Conservation (phyloP, 768 basidiomycete species). For the Suillus luteus region DNA sequence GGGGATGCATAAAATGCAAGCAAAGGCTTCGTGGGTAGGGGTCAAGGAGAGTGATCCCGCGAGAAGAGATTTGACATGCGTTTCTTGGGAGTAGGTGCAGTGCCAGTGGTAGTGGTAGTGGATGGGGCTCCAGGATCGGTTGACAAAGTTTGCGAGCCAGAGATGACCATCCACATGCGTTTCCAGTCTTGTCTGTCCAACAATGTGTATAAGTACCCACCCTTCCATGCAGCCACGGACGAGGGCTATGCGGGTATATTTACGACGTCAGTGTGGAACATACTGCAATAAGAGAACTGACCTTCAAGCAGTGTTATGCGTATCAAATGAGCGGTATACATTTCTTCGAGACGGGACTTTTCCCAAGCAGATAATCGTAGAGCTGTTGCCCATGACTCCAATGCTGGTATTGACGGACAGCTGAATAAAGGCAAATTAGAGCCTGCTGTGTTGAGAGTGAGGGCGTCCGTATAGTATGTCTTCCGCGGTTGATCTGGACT, state of each 20-base stretch:
- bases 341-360: slow-evolving; percentile 92
- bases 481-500: slow-evolving; percentile 50
- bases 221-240: slow-evolving; percentile 81
- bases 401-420: slow-evolving; percentile 66
- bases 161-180: slow-evolving; percentile 80
- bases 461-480: slow-evolving; percentile 73
- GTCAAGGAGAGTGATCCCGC: slow-evolving; percentile 43
- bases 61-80: slow-evolving; percentile 69
- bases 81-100: slow-evolving; percentile 33
- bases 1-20: slow-evolving; percentile 63
- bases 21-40: slow-evolving; percentile 37
- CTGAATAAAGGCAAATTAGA: slow-evolving; percentile 88
- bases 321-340: slow-evolving; percentile 94
- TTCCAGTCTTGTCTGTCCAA: slow-evolving; percentile 99
- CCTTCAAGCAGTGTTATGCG: slow-evolving; percentile 67
- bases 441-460: slow-evolving; percentile 93
- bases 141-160: slow-evolving; percentile 39
- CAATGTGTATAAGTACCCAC: slow-evolving; percentile 85
- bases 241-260: slow-evolving; percentile 61
- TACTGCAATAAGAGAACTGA: slow-evolving; percentile 22
- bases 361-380: slow-evolving; percentile 93
- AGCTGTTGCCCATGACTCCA: slow-evolving; percentile 90
- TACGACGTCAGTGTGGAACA: slow-evolving; percentile 37
- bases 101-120: slow-evolving; percentile 9
- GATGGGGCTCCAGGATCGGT: slow-evolving; percentile 28